These are phyloP conservation scores for Lachancea mirantina DNA, from an alignment of 805 yeast species.

Conservation along the genomic window DNA sequence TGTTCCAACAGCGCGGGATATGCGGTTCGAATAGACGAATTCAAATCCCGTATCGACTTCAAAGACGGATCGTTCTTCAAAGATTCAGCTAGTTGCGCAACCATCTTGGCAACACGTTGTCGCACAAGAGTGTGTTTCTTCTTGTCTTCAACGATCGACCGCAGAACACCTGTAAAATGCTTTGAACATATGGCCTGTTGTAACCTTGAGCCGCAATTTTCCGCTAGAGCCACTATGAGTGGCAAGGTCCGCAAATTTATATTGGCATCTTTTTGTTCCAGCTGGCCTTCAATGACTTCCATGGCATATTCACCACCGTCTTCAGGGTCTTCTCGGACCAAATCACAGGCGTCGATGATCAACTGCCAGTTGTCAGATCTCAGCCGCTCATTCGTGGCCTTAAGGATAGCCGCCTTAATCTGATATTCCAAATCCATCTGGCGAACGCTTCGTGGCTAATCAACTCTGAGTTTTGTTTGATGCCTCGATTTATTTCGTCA, in stretches of 20 bases:
- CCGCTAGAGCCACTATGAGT: constrained; percentile 54
- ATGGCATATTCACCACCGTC: constrained; percentile 40
- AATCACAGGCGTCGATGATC: constrained; percentile 60
- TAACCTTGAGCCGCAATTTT: constrained; percentile 68
- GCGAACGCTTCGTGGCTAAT: too few relatives aligned
- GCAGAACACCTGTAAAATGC: constrained; percentile 42
- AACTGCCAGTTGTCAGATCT: constrained; percentile 63
- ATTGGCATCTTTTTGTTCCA: constrained; percentile 53
- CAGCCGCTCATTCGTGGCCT: constrained; percentile 59
- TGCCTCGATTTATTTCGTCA: too few relatives aligned
- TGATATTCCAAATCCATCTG: too few relatives aligned
- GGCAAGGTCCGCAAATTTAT: constrained; percentile 54
- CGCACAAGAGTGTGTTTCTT: constrained; percentile 63
- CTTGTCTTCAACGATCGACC: constrained; percentile 45
- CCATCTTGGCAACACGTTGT: constrained; percentile 53
- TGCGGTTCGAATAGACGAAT: constrained; percentile 39
- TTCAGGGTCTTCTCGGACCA: constrained; percentile 55
- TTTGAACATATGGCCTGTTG: constrained; percentile 56
- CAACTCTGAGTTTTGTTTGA: too few relatives aligned
- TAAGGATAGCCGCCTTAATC: constrained; percentile 29
- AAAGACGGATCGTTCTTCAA: constrained; percentile 73
- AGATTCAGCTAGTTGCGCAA: constrained; percentile 56
- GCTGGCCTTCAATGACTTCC: constrained; percentile 39
- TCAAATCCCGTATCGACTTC: constrained; percentile 58
- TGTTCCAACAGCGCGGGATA: constrained; percentile 33